Conservation (phyloP, 139 green algal species). For the Coccomyxa sp. region DNA sequence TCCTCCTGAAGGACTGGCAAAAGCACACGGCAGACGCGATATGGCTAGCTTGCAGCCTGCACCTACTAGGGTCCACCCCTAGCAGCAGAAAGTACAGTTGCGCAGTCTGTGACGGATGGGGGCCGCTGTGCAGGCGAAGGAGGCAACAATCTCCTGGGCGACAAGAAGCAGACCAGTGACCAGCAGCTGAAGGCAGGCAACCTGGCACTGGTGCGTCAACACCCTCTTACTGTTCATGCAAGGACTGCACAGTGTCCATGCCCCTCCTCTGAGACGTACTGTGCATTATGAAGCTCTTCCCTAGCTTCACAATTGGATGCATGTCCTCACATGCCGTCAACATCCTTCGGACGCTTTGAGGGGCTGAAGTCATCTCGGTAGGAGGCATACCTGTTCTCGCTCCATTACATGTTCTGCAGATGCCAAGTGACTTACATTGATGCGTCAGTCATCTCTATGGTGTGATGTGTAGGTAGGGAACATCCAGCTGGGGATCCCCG, state of each 20-base stretch:
- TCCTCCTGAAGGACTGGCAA: too few relatives aligned
- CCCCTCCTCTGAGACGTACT: too few relatives aligned
- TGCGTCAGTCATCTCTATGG: not conserved
- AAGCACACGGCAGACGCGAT: not conserved
- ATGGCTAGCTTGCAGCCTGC: not conserved
- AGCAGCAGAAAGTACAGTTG: too few relatives aligned
- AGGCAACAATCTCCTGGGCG: conserved; percentile 50
- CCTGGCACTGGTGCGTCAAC: conserved; percentile 32
- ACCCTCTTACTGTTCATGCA: too few relatives aligned
- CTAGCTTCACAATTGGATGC: too few relatives aligned
- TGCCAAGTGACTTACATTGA: not conserved
- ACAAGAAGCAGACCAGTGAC: conserved; percentile 35
- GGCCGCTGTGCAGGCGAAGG: conserved; percentile 31
- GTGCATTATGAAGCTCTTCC: too few relatives aligned
- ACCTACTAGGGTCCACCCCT: not conserved
- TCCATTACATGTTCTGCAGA: too few relatives aligned
- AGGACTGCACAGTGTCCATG: too few relatives aligned
- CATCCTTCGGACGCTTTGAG: too few relatives aligned
- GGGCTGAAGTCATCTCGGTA: too few relatives aligned
- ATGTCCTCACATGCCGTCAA: too few relatives aligned
- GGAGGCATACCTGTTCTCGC: too few relatives aligned
- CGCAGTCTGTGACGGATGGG: not conserved
- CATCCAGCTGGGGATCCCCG: conserved; percentile 53
- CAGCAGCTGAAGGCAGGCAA: conserved; percentile 47
- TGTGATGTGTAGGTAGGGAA: conserved; percentile 28